Base-by-base conservation (phyloP, 345 rosid genomes). In the Lepidium africanum region DNA sequence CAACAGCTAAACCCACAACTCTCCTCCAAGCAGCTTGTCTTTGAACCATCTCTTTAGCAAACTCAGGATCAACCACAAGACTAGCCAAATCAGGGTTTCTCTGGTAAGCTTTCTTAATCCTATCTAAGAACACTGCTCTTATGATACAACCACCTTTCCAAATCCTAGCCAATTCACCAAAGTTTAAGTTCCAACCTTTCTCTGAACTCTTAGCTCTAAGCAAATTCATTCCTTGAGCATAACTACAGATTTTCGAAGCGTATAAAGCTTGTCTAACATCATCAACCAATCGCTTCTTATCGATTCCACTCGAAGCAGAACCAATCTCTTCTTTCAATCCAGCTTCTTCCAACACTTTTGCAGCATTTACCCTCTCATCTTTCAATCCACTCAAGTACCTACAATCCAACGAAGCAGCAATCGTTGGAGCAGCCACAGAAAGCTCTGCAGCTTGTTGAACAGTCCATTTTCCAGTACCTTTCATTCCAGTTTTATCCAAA, bases 91-190 rank as follows among this genome's bases (percentile, higher is more conserved):
- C 84, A 1, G 96, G 97, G 66, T 91, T 91, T 55, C 99, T 86
- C 78, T 83, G 93, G 59, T 91, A 94, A 57, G 99, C 97, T 81
- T 81, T 77, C 91, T 94, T 94, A 74, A 94, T 94, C 86, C 99
- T 83, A 70, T 94, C 99, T 83, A 94, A 81, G 72, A 91, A 93
- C 63, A 93, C 96, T 0, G 97, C 99, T 70, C 99, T 82, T 4
- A 93, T 93, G 16, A 93, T 93, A 46, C 97, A 93, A 5, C 99
- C 99, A 3, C 97, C 99, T 80, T 93, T 93, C 99, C 99, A 93
- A 57, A 93, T 91, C 89, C 99, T 65, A 1, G 96, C 99, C 62
- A 93, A 17, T 55, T 93, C 99, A 0, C 96, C 96, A 0, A 93
- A 81, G 54, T 91, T 91, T 95, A 93, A 79, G 67, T 82, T 80